Evolutionary conservation across 441 rosid genomes (phyloP), one percentile per base, ranked within the genome.

Genomic region (Aquilaria agallochum): DNA sequence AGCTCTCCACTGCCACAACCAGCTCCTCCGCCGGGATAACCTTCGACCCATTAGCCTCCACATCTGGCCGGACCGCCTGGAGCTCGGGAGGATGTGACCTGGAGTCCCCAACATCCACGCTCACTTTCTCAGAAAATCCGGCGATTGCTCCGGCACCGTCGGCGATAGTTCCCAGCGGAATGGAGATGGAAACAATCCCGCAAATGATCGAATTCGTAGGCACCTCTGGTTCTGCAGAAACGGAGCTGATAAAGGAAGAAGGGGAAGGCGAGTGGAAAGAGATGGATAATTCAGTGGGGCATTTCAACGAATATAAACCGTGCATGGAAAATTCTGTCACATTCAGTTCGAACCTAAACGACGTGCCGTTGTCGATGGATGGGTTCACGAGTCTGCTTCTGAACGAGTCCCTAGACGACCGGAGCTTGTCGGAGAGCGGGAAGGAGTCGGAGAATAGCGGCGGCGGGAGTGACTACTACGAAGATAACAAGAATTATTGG

Each of bases 401-500:
- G 7, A 75, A 72, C 59, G 83, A 78, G 52, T 75, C 88, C 0
- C 53, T 68, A 0, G 86, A 78, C 58, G 86, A 78, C 58, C 83
- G 64, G 74, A 79, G 73, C 42, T 66, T 81, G 48, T 78, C 87
- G 0, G 81, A 79, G 3, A 50, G 78, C 14, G 76, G 79, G 11
- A 71, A 80, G 50, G 72, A 79, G 33, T 76, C 87, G 7, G 70
- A 74, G 0, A 85, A 73, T 13, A 64, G 68, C 32, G 72, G 77
- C n/a, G 64, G 79, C 31, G 80, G 77, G 20, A 61, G 77, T 60
- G 89, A 86, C 45, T 78, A 72, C 72, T 82, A 82, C 30, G 96
- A 87, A 66, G 99, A 94, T 67, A 92, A 88, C 74, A 95, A 92
- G 87, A 89, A 86, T 68, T 95, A 95, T 60, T 95, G 99, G 99